phyloP scores from a whole-genome alignment of 2,329 filamentous ascomycete species.

The Cladosporium cucumerinum region DNA sequence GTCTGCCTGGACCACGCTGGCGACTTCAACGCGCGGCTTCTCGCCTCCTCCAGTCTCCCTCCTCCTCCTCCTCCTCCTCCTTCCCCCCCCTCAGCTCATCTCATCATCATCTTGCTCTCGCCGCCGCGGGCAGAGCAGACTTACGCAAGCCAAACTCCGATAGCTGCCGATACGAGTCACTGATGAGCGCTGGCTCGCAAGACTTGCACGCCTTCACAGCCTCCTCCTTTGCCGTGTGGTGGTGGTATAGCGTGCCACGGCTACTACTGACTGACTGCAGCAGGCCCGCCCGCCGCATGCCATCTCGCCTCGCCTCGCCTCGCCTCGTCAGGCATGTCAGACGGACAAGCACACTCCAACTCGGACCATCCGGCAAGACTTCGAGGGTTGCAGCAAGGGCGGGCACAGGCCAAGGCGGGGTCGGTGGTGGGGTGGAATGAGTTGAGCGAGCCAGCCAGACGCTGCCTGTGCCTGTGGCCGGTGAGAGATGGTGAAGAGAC shows the following conservation, averaged over 20 bases:
- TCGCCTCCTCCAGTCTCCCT: background rate
- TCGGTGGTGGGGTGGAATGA: constrained; percentile 11
- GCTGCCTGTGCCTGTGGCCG: too few relatives aligned
- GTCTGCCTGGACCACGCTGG: background rate
- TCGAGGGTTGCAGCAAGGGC: constrained; percentile 11
- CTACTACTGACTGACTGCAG: background rate
- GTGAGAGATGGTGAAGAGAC: background rate
- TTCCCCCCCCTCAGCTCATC: background rate
- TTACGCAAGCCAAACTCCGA: constrained; percentile 10
- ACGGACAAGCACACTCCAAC: background rate
- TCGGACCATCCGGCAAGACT: constrained; percentile 5
- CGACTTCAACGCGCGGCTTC: background rate
- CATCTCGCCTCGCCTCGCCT: constrained; percentile 2
- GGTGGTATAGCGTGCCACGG: background rate
- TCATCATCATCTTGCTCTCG: background rate
- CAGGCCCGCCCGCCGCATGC: background rate
- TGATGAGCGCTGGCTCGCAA: background rate
- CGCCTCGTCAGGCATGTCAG: too few relatives aligned
- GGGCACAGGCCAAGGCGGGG: constrained; percentile 12
- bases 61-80: background rate
- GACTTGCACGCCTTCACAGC: background rate
- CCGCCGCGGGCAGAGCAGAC: background rate
- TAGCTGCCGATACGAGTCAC: constrained; percentile 4
- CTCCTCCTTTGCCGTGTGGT: background rate
- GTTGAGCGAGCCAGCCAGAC: background rate